Evolutionary conservation across 768 basidiomycete species (phyloP).

Genomic region (Leccinum fibrillosum): DNA sequence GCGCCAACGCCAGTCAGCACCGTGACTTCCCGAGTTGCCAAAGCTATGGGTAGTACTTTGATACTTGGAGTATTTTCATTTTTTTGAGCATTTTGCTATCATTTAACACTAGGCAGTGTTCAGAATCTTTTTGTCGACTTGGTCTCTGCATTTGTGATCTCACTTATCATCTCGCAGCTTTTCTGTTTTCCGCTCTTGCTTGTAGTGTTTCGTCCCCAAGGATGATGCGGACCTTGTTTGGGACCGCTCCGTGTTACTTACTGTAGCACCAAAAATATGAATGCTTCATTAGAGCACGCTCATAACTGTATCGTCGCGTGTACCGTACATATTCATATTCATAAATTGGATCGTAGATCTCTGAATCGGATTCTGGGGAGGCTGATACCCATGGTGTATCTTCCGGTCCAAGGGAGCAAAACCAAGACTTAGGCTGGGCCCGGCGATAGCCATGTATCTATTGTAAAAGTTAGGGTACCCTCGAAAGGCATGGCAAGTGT

Average conservation of each 20-base stretch:
- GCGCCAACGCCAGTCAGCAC: no score
- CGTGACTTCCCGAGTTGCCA: no score
- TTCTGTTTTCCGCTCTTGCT: background rate
- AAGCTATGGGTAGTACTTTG: no score
- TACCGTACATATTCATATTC: background rate
- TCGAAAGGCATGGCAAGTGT: constrained; percentile 7
- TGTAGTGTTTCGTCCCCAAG: background rate
- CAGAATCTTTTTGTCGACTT: background rate
- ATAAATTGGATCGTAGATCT: background rate
- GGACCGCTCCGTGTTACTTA: constrained; percentile 1
- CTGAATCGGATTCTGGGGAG: background rate
- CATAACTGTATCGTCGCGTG: constrained; percentile 2
- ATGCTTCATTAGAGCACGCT: constrained; percentile 1
- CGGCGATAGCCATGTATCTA: no score
- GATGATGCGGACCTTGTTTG: background rate
- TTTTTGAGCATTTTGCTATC: no score
- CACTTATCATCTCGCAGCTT: background rate
- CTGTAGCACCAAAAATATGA: background rate
- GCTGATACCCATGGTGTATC: no score
- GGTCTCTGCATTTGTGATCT: constrained; percentile 1
- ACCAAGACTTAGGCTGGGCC: no score
- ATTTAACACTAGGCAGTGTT: no score
- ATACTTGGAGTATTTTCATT: no score
- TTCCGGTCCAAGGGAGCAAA: no score
- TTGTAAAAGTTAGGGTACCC: background rate